phyloP scores from a whole-genome alignment of 1,284 basidiomycete species.

The Ganoderma resinaceum region DNA sequence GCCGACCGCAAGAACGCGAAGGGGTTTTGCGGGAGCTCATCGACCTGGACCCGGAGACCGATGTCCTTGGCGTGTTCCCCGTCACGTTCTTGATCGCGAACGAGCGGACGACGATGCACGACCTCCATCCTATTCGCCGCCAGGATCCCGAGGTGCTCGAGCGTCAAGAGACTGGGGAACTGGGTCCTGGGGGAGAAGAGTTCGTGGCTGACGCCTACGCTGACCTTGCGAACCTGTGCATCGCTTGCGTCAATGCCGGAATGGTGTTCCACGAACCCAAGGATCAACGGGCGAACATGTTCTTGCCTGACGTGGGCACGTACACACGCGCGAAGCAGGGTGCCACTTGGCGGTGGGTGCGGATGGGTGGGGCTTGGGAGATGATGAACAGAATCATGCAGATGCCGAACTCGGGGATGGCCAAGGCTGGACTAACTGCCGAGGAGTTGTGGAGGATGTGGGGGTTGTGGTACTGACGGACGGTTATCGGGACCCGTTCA shows the following conservation, averaged over 20 bases:
- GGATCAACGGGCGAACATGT: neutral
- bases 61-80: neutral
- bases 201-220: neutral
- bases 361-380: neutral
- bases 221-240: neutral
- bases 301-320: neutral
- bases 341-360: neutral
- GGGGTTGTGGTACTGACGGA: neutral
- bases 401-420: neutral
- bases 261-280: neutral
- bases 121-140: neutral
- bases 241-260: neutral
- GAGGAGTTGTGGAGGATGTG: constrained; percentile 1
- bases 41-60: neutral
- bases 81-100: neutral
- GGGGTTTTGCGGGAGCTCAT: neutral
- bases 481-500: neutral
- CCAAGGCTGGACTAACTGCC: neutral
- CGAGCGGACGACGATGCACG: constrained; percentile 3
- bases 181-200: neutral
- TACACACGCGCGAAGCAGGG: neutral
- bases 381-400: neutral
- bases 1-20: neutral
- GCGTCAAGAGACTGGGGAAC: neutral
- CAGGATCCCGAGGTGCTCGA: neutral